Evolutionary conservation across 805 yeast genomes (phyloP), one percentile per base, ranked within the genome.

Genomic region (Zygoascus biomembranicola): DNA sequence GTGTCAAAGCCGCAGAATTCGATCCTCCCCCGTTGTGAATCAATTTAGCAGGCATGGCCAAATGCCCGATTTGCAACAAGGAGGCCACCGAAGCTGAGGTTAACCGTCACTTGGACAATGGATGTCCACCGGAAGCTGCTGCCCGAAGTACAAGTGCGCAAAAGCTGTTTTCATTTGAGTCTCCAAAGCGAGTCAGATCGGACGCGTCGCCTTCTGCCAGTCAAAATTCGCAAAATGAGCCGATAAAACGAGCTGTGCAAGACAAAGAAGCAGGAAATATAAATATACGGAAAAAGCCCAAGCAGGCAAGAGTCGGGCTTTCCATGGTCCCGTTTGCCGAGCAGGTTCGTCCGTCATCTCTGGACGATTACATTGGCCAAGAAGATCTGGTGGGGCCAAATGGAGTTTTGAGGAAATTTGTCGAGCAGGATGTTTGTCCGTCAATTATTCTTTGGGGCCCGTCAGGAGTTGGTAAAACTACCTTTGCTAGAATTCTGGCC

Each of bases 381-480:
- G 71, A 74, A 13, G 95, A 90, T 68, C 69, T 94, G 2, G 73
- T 92, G 4, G 85, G 87, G 0, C 68, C 71, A 1, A 61, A 67
- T 9, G 95, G 97, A 0, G 72, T 83, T 2, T 69, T 92, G 2
- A 70, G 81, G 28, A 82, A 82, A 46, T 86, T 86, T 56, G 74
- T 90, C 1, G 74, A 77, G 39, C 69, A 77, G 5, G 71, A 65
- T 26, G 48, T 55, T 8, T 59, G 70, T 8, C 97, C 97, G 0
- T 89, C 97, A 0, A 76, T 94, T 81, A 81, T 94, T 1, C 70
- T 94, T 5, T 86, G 94, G 87, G 99, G 99, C 0, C 96, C 96
- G 0, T 95, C 97, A 1, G 99, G 99, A 0, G 90, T 89, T 92
- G 94, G 75, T 0, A 94, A 94, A 65, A 94, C 99, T 0, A 85